Evolutionary conservation across 192 early-diverging fungal genomes (phyloP), one percentile per base, ranked within the genome.

Genomic region (Dimargaris cristalligena): DNA sequence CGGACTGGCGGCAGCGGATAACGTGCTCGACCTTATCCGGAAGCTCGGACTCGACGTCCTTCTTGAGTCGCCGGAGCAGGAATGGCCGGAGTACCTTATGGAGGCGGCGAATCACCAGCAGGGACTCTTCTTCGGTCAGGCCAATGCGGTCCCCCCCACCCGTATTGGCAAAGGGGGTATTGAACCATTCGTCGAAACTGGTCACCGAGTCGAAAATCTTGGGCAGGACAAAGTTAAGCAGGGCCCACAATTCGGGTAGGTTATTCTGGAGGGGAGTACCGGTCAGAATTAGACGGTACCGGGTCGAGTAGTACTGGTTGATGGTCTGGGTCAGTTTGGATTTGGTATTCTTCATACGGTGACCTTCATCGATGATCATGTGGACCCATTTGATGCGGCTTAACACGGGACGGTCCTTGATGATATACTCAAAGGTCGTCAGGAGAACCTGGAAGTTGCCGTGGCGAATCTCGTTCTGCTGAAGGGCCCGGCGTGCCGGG

Each of bases 211-310:
- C 90, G 73, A 99, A 99, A 44, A 99, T 91, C 51, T 82, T 88
- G 16, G 96, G 96, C 38, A 97, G 67, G 33, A 97, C 80, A 74
- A 99, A 97, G 65, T 97, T 99, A 23, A 99, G 74, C 52, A 99
- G 63, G 3, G 92, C 85, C 94, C 94, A 97, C 65, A 99, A 67
- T 65, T 99, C 94, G 2, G 91, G 91, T 13, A 99, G 74, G 63
- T 99, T 96, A 77, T 99, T 99, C 78, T 91, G 95, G 58, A 99
- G 69, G n/a, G 96, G 96, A 14, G 96, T 99, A 56, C 94, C 96
- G 0, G 96, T 99, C 64, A 99, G 73, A 74, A 99, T 94, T 48
- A 97, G 74, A 29, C 94, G 82, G 68, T 92, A 97, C 9, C 91
- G 83, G 2, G 85, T 85, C 30, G 71, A 74, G 70, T 99, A 99